Percentiles rank a stretch among this genome's conserved stretches.
phyloP scores from a whole-genome alignment of 83 land plant species.

The Isoetes engelmannii region DNA sequence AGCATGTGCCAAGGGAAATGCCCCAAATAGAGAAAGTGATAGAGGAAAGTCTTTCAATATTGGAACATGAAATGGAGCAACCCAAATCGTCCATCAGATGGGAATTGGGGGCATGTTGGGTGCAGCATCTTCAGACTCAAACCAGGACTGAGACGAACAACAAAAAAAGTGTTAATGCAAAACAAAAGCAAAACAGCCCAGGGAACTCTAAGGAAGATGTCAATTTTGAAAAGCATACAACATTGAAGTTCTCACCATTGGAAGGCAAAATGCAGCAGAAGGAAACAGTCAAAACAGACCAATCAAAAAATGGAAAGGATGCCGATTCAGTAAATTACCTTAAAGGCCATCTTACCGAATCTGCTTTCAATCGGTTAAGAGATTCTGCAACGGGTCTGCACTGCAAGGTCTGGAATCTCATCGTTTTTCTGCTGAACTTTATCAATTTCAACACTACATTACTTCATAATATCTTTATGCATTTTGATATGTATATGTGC shows the following conservation, averaged over 20 bases:
- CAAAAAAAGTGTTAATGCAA: background rate
- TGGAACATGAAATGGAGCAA: background rate
- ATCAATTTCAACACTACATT: no score
- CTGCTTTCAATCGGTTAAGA: conserved; percentile 57
- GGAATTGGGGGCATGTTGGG: conserved; percentile 10
- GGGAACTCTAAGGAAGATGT: background rate
- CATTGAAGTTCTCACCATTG: no score
- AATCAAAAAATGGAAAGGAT: no score
- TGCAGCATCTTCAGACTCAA: conserved; percentile 1
- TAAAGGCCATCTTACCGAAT: conserved; percentile 46
- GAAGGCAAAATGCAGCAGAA: no score
- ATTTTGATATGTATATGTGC: no score
- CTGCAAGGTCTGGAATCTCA: conserved; percentile 36
- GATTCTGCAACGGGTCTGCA: conserved; percentile 84
- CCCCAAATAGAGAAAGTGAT: no score
- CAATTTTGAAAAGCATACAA: no score
- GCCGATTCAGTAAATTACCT: conserved; percentile 21
- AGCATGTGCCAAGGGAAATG: conserved; percentile 8
- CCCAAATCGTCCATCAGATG: background rate
- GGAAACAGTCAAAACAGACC: no score
- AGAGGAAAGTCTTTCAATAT: no score
- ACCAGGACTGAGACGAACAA: background rate
- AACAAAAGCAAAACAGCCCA: background rate
- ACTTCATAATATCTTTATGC: no score
- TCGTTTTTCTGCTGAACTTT: no score